These are phyloP conservation scores for Phytophthora megakarya DNA, from an alignment of 352 stramenopile species.

Conservation along the genomic window DNA sequence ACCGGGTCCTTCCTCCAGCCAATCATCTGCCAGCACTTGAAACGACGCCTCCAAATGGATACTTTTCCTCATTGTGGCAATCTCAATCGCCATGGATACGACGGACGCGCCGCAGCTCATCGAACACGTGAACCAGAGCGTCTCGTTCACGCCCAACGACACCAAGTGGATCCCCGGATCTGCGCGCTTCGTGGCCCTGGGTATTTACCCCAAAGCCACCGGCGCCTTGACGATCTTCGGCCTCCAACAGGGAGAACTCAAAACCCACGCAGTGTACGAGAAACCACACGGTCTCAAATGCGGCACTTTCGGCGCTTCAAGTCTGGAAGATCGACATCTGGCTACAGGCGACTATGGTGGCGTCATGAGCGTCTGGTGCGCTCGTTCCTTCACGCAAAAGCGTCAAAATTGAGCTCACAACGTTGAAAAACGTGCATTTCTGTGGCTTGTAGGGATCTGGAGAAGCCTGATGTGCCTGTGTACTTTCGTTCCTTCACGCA, in stretches of 20 bases:
- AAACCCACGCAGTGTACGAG: slow-evolving; percentile 71
- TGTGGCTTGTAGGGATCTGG: slow-evolving; percentile 69
- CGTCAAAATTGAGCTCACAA: slow-evolving; percentile 9
- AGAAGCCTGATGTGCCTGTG: slow-evolving; percentile 75
- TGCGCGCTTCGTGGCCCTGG: slow-evolving; percentile 91
- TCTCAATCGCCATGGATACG: slow-evolving; percentile 88
- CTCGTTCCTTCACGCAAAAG: too few species aligned
- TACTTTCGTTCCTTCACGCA: too few species aligned
- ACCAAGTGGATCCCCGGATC: slow-evolving; percentile 95
- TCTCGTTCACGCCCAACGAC: slow-evolving; percentile 95
- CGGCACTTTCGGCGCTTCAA: slow-evolving; percentile 94
- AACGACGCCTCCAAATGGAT: slow-evolving; percentile 25
- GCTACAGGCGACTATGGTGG: slow-evolving; percentile 82
- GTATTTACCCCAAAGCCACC: slow-evolving; percentile 93
- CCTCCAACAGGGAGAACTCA: slow-evolving; percentile 88
- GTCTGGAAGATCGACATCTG: slow-evolving; percentile 88
- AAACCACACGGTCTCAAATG: slow-evolving; percentile 95
- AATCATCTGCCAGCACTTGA: slow-evolving; percentile 11
- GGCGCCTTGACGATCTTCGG: slow-evolving; percentile 92
- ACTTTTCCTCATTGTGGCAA: slow-evolving; percentile 24
- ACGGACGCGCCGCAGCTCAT: slow-evolving; percentile 97
- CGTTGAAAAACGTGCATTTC: neutral
- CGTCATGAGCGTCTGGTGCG: slow-evolving; percentile 77
- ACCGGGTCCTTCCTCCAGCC: slow-evolving; percentile 3
- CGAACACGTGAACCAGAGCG: slow-evolving; percentile 93